A percentile compares a stretch with the other conserved stretches of the same genome.
phyloP scores from a whole-genome alignment of 768 basidiomycete genomes.

The Rhizopogon rudus region DNA sequence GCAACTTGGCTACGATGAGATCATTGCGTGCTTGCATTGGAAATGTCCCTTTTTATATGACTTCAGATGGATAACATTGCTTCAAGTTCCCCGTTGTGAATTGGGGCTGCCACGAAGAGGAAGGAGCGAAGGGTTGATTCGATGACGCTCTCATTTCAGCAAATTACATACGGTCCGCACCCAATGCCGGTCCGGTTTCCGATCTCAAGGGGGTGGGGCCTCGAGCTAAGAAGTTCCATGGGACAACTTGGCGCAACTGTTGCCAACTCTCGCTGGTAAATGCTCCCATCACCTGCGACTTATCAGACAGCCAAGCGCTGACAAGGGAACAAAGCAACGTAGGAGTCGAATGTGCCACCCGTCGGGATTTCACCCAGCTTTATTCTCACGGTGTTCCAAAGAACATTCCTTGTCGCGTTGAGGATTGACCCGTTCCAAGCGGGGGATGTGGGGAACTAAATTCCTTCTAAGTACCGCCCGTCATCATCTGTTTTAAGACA shows the following conservation, averaged over 20 bases:
- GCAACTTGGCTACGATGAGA: background rate
- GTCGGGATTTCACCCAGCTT: background rate
- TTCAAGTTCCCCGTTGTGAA: background rate
- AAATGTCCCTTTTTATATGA: background rate
- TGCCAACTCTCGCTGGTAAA: background rate
- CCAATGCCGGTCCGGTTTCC: background rate
- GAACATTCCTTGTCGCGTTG: conserved; percentile 7
- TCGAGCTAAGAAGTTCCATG: background rate
- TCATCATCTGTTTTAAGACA: background rate
- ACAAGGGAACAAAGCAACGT: background rate
- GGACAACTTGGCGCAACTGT: background rate
- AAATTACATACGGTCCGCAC: background rate
- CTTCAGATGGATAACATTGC: background rate
- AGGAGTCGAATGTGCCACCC: conserved; percentile 5
- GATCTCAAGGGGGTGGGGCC: background rate
- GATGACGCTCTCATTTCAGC: background rate
- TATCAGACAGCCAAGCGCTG: conserved; percentile 4
- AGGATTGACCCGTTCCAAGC: conserved; percentile 15
- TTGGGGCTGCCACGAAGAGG: background rate
- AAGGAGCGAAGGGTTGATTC: too few species aligned
- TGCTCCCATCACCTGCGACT: conserved; percentile 1
- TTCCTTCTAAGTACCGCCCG: background rate
- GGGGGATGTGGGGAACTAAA: conserved; percentile 8
- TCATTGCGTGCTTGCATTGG: background rate
- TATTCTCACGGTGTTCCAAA: conserved; percentile 16